Evolutionary conservation across 2,329 filamentous ascomycete genomes (phyloP), one percentile per base, ranked within the genome.

Genomic region (Penicillium griseofulvum): DNA sequence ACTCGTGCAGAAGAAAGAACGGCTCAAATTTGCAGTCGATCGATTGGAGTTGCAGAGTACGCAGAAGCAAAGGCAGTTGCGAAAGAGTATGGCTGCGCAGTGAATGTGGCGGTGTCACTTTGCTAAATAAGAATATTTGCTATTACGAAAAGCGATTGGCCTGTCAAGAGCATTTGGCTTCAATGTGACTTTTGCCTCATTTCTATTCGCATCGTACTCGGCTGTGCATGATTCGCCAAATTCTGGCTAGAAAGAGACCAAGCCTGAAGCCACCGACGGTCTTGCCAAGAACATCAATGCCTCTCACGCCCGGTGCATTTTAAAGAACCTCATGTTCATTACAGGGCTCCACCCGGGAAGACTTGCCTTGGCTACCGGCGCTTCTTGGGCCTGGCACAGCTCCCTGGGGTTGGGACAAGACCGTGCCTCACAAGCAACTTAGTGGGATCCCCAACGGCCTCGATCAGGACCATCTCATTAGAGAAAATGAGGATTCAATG

Each of bases 1-100:
- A 60, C 74, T 94, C 54, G 80, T 84, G 55, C 89, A 91, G 78
- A 88, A 91, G 74, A 93, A 90, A 74, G 91, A 96, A 73, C 84
- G 90, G 47, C 76, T 96, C 64, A 87, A 89, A 70, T 96, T 95
- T 77, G 88, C 90, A 28, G 90, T 96, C 17, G 90, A 94, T 70
- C 82, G 91, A 57, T 74, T 97, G 61, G 90, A 94, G 78, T 70
- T 96, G 66, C 90, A 96, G 76, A 88, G 90, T n/a, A 81, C 86
- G 64, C 91, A 96, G 74, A 76, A 82, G 69, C 83, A 89, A 72
- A 80, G 87, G 63, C 86, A 89, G 68, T 72, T 90, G 75, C 81
- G 87, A 70, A 89, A 87, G 82, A 89, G 86, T 70, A 87, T 89
- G 83, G 86, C 85, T 58, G 80, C 81, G 44, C 73, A 75, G 55